Evolutionary conservation across 78 protist genomes (phyloP), one percentile per base, ranked within the genome.

Genomic region (Tieghemostelium lacteum): DNA sequence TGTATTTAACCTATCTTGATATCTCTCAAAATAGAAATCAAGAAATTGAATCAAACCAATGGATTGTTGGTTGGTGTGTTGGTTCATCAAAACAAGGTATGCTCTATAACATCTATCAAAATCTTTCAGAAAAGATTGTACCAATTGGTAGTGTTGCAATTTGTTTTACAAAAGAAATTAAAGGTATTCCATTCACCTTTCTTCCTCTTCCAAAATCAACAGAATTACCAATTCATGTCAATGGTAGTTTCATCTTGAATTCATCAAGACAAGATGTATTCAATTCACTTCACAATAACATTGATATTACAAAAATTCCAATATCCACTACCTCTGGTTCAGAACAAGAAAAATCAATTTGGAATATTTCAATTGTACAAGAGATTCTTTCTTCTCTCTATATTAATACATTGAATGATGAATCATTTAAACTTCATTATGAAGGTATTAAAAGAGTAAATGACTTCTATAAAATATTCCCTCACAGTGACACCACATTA

Each of bases 241-340:
- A 76, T 64, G 87, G 73, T 33, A n/a, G 19, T 14, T 76, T 76
- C 40, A 57, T 57, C 16, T 36, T 57, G 24, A 72, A 72, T 34
- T 55, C 66, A 16, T 55, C 78, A 22, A 52, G 78, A 72, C 74
- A 67, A 67, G 74, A 67, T 45, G 74, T 72, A 6, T 57, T 72
- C 64, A 34, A 72, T 33, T 57, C 65, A 14, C 26, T 72, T 1
- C 65, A 57, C 4, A 72, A 50, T n/a, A n/a, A n/a, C n/a, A n/a
- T n/a, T n/a, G n/a, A n/a, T n/a, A n/a, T n/a, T n/a, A n/a, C n/a
- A n/a, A n/a, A n/a, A n/a, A n/a, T n/a, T n/a, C n/a, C n/a, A n/a
- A 12, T 28, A 10, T 1, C 2, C 7, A 19, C 17, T 19, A 16
- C 4, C 24, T 8, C 22, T 72, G 65, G 26, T n/a, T 36, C 64